Evolutionary conservation across 306 rosid genomes (phyloP), one percentile per base, ranked within the genome.

Genomic region (Prunus mongolica): DNA sequence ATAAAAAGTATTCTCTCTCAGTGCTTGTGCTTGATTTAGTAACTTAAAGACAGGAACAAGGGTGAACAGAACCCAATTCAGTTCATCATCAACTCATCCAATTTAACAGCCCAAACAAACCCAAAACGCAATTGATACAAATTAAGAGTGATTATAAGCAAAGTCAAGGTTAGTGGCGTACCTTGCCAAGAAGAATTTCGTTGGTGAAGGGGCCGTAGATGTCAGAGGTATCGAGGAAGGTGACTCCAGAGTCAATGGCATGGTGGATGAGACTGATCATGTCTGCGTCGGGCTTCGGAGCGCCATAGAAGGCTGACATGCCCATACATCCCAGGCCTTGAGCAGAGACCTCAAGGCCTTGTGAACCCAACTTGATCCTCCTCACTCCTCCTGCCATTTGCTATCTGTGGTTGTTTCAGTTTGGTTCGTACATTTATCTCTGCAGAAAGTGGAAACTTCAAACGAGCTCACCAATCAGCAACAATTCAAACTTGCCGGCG

Each of bases 261-360:
- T 81, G 89, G 82, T 79, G 90, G 60, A 89, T 88, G 52, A 91
- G 89, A 2, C 56, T 50, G 25, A 89, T 83, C 97, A 89, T 89
- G 44, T 89, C 90, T 0, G 83, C 6, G 3, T 88, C 84, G 0
- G 97, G 88, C 69, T 88, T 88, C 0, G 86, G 83, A 58, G 90
- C 78, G 16, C 88, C 87, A 46, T 90, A 90, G 85, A 8, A 69
- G 32, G 78, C 74, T 2, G 96, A 85, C 97, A 92, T 90, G 6
- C 84, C 75, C 93, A 87, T 82, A 66, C 96, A 90, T 0, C 94
- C 91, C 4, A 84, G 89, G 58, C 91, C 94, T 32, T 87, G 88
- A 1, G 67, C 52, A 0, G 93, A 89, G 12, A 89, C 89, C 50
- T 85, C 88, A 13, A 85, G 30, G 12, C 93, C 93, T 46, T 89